Conservation (phyloP, 75 land plant genomes). For the Adiantum capillusveneris region DNA sequence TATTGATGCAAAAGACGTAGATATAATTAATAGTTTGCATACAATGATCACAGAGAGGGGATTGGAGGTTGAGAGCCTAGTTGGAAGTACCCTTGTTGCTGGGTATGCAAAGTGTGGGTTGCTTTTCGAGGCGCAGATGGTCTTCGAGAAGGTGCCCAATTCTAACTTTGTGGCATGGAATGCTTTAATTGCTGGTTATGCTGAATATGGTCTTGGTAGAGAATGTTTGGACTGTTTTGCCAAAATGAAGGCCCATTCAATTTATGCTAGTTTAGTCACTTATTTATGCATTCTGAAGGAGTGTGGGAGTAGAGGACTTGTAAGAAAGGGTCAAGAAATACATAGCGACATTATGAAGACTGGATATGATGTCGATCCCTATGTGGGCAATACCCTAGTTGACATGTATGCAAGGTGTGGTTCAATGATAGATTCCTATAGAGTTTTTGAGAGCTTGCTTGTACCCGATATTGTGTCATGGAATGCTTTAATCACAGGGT, state of each 20-base stretch:
- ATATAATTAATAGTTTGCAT: constrained; percentile 2
- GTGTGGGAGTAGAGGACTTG: constrained; percentile 15
- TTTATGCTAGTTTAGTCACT: constrained; percentile 15
- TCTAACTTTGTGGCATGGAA: constrained; percentile 9
- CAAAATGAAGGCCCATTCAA: constrained; percentile 12
- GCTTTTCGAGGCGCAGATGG: constrained; percentile 6
- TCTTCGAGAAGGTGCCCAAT: background rate
- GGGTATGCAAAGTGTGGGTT: constrained; percentile 10
- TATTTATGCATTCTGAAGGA: constrained; percentile 26
- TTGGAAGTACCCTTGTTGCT: constrained; percentile 10
- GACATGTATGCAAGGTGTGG: constrained; percentile 26
- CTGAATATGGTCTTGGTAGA: constrained; percentile 5
- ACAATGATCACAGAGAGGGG: background rate
- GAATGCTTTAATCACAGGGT: constrained; percentile 52
- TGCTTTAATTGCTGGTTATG: constrained; percentile 20
- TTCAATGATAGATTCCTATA: constrained; percentile 13
- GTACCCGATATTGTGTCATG: constrained; percentile 49
- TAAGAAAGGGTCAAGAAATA: constrained; percentile 16
- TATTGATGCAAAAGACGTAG: background rate
- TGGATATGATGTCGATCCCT: constrained; percentile 29
- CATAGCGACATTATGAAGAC: constrained; percentile 23
- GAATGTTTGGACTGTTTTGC: constrained; percentile 19
- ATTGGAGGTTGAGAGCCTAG: constrained; percentile 3
- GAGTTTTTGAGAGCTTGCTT: constrained; percentile 34
- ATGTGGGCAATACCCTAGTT: constrained; percentile 25